Evolutionary conservation across 1,139 yeast genomes (phyloP).

Genomic region (Hanseniaspora sp.): DNA sequence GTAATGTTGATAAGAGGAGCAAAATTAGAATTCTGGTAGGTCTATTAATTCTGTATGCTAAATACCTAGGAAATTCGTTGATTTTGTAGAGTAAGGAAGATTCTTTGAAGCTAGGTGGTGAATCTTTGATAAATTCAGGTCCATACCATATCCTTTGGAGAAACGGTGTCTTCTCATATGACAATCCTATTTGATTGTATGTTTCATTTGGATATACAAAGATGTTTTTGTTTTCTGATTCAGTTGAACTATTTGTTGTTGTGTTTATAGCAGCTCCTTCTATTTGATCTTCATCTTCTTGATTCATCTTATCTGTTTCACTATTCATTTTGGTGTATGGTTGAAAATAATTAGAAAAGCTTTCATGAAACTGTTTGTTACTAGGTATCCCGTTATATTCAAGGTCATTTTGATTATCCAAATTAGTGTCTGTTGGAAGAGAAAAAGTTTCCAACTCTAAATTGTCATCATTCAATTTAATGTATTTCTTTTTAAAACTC

Average conservation of each 20-base stretch:
- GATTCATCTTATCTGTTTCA: not conserved
- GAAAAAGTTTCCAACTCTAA: constrained; percentile 13
- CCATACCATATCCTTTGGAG: constrained; percentile 40
- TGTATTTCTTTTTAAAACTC: constrained; percentile 10
- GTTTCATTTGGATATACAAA: not conserved
- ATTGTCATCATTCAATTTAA: constrained; percentile 10
- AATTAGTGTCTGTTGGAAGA: not conserved
- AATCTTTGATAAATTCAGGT: constrained; percentile 40
- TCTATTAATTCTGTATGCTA: constrained; percentile 30
- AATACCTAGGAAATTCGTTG: constrained; percentile 38
- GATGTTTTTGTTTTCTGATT: no score
- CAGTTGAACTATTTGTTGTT: no score
- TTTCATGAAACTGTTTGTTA: not conserved
- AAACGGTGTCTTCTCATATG: not conserved
- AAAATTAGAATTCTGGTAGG: constrained; percentile 30
- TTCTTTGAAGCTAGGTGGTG: constrained; percentile 34
- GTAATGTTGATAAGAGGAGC: constrained; percentile 31
- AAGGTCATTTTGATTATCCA: not conserved
- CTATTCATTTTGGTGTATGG: not conserved
- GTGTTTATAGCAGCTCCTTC: not conserved
- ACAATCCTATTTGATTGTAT: not conserved
- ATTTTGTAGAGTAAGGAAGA: constrained; percentile 25
- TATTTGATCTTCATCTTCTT: not conserved
- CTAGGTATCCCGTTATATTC: not conserved
- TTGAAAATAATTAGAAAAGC: not conserved